These are phyloP conservation scores for Calvatia gigantea DNA, from an alignment of 768 basidiomycete genomes.

Conservation along the genomic window DNA sequence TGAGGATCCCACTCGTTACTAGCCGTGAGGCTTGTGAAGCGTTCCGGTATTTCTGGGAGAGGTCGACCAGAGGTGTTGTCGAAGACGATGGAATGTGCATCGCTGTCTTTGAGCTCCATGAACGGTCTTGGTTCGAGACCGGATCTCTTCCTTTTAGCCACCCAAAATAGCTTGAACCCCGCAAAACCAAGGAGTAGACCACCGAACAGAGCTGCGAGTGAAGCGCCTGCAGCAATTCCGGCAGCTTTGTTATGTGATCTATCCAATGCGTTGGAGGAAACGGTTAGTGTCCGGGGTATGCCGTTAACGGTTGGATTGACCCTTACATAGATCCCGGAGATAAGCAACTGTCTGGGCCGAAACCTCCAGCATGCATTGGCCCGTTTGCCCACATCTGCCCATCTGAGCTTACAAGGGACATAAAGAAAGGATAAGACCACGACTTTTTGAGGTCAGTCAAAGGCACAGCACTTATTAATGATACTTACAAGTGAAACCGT, in stretches of 20 bases:
- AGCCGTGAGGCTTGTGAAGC: too few relatives aligned
- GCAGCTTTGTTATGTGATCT: neutral
- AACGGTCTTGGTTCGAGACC: neutral
- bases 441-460: constrained; percentile 33
- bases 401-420: constrained; percentile 41
- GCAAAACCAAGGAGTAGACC: neutral
- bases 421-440: constrained; percentile 40
- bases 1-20: too few relatives aligned
- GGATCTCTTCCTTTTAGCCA: neutral
- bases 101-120: too few relatives aligned
- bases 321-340: constrained; percentile 33
- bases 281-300: too few relatives aligned
- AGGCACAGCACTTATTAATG: neutral
- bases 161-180: neutral
- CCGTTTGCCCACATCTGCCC: constrained; percentile 48
- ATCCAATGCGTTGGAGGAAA: too few relatives aligned
- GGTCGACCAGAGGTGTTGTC: too few relatives aligned
- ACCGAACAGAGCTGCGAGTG: neutral
- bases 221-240: constrained; percentile 1
- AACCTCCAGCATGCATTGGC: constrained; percentile 43
- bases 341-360: constrained; percentile 35
- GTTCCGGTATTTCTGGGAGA: too few relatives aligned
- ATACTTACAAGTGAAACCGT: constrained; percentile 33
- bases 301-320: neutral
- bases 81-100: too few relatives aligned